phyloP scores from a whole-genome alignment of 192 early-diverging fungal genomes.

The Umbelopsis sp. region DNA sequence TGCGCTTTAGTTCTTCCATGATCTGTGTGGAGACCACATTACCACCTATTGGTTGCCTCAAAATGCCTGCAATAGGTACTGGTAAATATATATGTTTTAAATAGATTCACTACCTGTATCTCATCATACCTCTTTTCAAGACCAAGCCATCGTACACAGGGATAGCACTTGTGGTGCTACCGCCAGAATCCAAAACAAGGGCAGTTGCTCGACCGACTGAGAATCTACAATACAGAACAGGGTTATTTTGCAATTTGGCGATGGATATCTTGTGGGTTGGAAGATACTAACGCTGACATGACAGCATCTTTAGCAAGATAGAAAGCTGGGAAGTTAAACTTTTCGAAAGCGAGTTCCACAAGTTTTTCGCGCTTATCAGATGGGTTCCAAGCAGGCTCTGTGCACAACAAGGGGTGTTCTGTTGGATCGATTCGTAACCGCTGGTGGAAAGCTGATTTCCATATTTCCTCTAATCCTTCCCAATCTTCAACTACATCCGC shows the following conservation, averaged over 20 bases:
- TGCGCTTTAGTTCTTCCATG: conserved; percentile 56
- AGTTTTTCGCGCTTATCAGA: conserved; percentile 83
- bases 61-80: conserved; percentile 36
- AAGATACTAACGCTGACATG: conserved; percentile 75
- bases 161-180: conserved; percentile 81
- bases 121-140: conserved; percentile 75
- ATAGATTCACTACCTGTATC: too few species aligned
- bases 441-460: conserved; percentile 80
- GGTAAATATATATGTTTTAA: too few species aligned
- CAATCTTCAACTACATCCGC: conserved; percentile 86
- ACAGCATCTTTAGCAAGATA: conserved; percentile 92
- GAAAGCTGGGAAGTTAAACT: conserved; percentile 89
- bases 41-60: conserved; percentile 78
- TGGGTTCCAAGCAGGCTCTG: conserved; percentile 93
- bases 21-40: conserved; percentile 82
- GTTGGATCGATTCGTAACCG: conserved; percentile 71
- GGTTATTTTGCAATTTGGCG: neutral
- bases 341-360: conserved; percentile 94
- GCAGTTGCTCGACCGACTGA: conserved; percentile 86
- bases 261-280: too few species aligned
- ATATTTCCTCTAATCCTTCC: conserved; percentile 91
- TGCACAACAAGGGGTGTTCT: conserved; percentile 91
- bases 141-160: conserved; percentile 98
- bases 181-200: conserved; percentile 93
- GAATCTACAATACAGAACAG: conserved; percentile 57